Evolutionary conservation across 2,329 filamentous ascomycete genomes (phyloP), one percentile per base, ranked within the genome.

Genomic region (Curvularia lunata): DNA sequence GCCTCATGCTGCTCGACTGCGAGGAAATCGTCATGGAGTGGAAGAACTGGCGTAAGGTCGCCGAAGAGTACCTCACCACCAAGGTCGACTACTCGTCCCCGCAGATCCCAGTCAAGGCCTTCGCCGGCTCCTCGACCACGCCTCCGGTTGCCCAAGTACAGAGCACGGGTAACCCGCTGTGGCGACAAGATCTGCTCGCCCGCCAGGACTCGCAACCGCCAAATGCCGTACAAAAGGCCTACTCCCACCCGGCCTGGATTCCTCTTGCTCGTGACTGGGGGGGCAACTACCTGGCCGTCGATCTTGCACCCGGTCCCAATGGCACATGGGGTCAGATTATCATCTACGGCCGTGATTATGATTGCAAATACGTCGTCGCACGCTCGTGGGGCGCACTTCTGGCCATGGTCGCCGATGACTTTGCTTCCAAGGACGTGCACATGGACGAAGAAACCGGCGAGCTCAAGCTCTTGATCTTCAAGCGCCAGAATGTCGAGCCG

Each of bases 11-110:
- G 63, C 86, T 99, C 56, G 95, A 99, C 77, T 98, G 95, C 73
- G 95, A 99, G 77, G 95, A 99, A 75, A 97, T 99, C 67, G 89
- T 97, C 21, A 92, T 97, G 76, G 95, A 99, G 76, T 98, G 94
- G 91, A 90, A 91, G 70, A 96, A 97, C 74, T 99, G 95, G 95
- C 88, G 92, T 69, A 88, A 86, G 62, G 95, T 99, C 62, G 97
- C 97, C 73, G 88, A 94, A 57, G 91, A 97, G 73, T 97, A 91
- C 75, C 84, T 98, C 58, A 83, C 86, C 41, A 83, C 86, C 38
- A 75, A 86, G 34, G 73, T 77, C 18, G 75, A 79, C 77, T 70
- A 83, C 81, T 56, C 81, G 75, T 74, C 88, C 79, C 87, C 90
- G 4, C 82, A 88, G 16, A 81, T 85, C 19, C 88, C 91, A 3